Percentiles rank a stretch among this genome's conserved stretches.
These are phyloP conservation scores for Takashimella tepidaria DNA, from an alignment of 1,284 basidiomycete species.

Conservation along the genomic window DNA sequence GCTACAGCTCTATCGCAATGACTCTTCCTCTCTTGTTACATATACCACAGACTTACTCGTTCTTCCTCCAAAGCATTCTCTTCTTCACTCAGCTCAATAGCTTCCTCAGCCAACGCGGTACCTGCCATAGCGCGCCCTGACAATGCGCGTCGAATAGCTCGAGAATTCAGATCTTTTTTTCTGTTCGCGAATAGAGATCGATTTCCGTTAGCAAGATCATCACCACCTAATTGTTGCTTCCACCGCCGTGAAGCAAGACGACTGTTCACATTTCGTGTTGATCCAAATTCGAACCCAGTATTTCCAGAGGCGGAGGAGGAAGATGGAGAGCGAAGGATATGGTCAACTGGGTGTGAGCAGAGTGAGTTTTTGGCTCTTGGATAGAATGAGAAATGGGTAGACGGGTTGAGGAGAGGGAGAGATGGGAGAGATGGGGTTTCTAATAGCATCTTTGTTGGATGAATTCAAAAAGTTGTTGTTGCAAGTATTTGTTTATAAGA, in stretches of 20 bases:
- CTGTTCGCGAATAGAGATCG: slow-evolving; percentile 48
- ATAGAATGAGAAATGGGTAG: background rate
- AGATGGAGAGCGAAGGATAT: background rate
- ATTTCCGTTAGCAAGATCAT: no score
- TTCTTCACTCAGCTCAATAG: slow-evolving; percentile 35
- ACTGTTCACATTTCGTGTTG: no score
- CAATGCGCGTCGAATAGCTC: slow-evolving; percentile 29
- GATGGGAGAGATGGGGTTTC: background rate
- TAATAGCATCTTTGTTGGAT: background rate
- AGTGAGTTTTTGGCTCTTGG: background rate
- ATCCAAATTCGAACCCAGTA: no score
- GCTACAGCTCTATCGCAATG: background rate
- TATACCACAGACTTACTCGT: slow-evolving; percentile 24
- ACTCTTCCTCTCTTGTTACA: no score
- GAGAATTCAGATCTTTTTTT: slow-evolving; percentile 40
- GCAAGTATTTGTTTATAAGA: no score
- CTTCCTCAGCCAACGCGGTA: slow-evolving; percentile 24
- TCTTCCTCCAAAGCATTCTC: slow-evolving; percentile 36
- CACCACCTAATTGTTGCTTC: no score
- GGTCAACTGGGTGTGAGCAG: background rate
- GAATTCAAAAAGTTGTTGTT: no score
- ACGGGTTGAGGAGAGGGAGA: background rate
- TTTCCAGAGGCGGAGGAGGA: background rate
- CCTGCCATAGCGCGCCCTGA: slow-evolving; percentile 30
- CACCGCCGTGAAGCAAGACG: no score